Conservation (phyloP, 208 protist genomes). For the Leishmania turanica region DNA sequence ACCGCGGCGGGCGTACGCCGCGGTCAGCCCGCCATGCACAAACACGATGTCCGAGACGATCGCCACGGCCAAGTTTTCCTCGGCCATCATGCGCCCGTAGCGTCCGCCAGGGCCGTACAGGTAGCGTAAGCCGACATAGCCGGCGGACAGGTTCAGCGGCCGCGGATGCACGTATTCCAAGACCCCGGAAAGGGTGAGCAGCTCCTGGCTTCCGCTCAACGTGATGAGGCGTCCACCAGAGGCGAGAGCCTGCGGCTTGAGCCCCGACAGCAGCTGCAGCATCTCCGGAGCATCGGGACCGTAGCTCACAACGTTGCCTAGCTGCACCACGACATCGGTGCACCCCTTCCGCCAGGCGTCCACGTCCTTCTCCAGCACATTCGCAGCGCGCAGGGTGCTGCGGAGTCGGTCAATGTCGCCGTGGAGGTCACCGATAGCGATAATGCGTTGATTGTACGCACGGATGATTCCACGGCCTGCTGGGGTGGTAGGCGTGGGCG, state of each 20-base stretch:
- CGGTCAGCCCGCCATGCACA: constrained; percentile 62
- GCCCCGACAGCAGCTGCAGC: constrained; percentile 42
- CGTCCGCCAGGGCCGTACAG: constrained; percentile 37
- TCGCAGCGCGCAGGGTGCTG: constrained; percentile 36
- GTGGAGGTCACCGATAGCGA: constrained; percentile 71
- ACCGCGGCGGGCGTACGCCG: constrained; percentile 27
- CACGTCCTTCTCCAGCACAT: constrained; percentile 34
- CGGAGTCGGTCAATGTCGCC: constrained; percentile 48
- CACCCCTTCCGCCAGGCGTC: constrained; percentile 48
- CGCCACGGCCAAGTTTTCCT: constrained; percentile 34
- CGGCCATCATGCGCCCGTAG: constrained; percentile 47
- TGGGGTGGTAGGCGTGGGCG: not conserved
- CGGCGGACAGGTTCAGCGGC: constrained; percentile 30
- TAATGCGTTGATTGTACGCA: constrained; percentile 23
- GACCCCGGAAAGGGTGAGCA: constrained; percentile 34
- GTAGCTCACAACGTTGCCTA: constrained; percentile 69
- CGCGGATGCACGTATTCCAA: constrained; percentile 16
- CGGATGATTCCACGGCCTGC: constrained; percentile 3
- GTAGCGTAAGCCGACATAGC: constrained; percentile 15
- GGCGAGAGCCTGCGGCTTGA: constrained; percentile 19
- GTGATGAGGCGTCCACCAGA: constrained; percentile 65
- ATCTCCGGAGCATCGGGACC: constrained; percentile 45
- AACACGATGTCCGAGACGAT: constrained; percentile 47
- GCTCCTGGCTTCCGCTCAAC: constrained; percentile 74
- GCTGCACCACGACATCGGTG: constrained; percentile 54